A percentile compares a stretch with the other conserved stretches of the same genome.
Conservation (phyloP, 352 stramenopile genomes). For the Aphanomyces euteiches region DNA sequence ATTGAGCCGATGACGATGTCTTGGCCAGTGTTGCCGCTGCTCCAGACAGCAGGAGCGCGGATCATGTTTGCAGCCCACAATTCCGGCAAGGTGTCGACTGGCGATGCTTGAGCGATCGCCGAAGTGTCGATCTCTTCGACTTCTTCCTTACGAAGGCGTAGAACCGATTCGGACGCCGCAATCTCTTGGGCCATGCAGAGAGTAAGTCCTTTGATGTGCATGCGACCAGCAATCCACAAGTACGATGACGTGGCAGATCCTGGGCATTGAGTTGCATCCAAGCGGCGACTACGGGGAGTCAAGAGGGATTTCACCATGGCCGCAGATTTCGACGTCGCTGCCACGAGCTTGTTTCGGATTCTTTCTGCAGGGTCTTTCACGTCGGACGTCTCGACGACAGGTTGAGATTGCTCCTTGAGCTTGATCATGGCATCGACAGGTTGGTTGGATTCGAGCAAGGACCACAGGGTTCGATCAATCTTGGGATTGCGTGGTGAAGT, state of each 20-base stretch:
- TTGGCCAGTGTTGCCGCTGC: constrained; percentile 46
- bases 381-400: no score
- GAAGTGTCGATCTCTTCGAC: background rate
- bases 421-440: no score
- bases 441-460: no score
- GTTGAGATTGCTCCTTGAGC: no score
- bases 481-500: no score
- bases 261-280: background rate
- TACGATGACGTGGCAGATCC: background rate
- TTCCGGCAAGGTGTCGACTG: background rate
- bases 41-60: constrained; percentile 41
- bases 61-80: constrained; percentile 43
- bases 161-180: no score
- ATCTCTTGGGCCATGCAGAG: constrained; percentile 27
- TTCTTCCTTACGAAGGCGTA: background rate
- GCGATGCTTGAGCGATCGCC: background rate
- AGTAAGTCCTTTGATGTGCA: constrained; percentile 11
- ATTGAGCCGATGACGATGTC: constrained; percentile 57
- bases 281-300: background rate
- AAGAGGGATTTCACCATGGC: constrained; percentile 3
- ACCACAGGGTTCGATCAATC: no score
- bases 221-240: constrained; percentile 3
- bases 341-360: background rate
- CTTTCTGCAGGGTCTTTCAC: no score
- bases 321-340: background rate